These are phyloP conservation scores for Penicillium angulare DNA, from an alignment of 495 filamentous ascomycete species.

Conservation along the genomic window DNA sequence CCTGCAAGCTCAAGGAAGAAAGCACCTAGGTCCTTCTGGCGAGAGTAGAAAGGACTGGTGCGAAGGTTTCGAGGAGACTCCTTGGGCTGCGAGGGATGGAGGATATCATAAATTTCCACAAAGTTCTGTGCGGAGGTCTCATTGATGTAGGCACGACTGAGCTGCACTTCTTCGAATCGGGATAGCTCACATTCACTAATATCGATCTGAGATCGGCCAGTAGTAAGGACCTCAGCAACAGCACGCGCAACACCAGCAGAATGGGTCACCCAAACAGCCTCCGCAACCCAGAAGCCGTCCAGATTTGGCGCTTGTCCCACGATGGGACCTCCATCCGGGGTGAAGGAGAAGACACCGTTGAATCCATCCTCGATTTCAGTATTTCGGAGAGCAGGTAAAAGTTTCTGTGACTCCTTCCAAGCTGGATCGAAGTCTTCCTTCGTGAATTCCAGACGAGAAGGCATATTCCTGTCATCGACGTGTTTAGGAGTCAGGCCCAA, in stretches of 20 bases:
- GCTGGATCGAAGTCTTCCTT: slow-evolving; percentile 48
- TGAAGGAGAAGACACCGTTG: slow-evolving; percentile 55
- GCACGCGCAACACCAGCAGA: slow-evolving; percentile 52
- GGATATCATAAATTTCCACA: slow-evolving; percentile 51
- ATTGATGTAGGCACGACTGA: slow-evolving; percentile 39
- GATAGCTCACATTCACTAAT: slow-evolving; percentile 48
- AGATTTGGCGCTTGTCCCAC: slow-evolving; percentile 46
- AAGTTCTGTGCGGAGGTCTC: slow-evolving; percentile 53
- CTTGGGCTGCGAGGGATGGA: slow-evolving; percentile 49
- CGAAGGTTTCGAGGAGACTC: slow-evolving; percentile 47
- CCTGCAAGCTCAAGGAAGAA: slow-evolving; percentile 48
- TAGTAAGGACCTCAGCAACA: slow-evolving; percentile 47
- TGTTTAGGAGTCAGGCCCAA: slow-evolving; percentile 40
- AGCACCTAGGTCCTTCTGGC: slow-evolving; percentile 45
- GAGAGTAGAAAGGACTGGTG: slow-evolving; percentile 43
- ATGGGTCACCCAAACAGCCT: slow-evolving; percentile 56
- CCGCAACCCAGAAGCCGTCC: slow-evolving; percentile 52
- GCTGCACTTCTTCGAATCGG: slow-evolving; percentile 50
- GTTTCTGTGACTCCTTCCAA: slow-evolving; percentile 42
- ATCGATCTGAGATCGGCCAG: slow-evolving; percentile 44
- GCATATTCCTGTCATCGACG: slow-evolving; percentile 53
- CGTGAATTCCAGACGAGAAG: slow-evolving; percentile 49
- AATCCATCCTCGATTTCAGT: slow-evolving; percentile 48
- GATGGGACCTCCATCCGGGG: slow-evolving; percentile 50
- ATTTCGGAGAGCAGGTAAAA: slow-evolving; percentile 41